Conservation (phyloP, 176 grass and related monocot genomes). For the Bromus sterilis region DNA sequence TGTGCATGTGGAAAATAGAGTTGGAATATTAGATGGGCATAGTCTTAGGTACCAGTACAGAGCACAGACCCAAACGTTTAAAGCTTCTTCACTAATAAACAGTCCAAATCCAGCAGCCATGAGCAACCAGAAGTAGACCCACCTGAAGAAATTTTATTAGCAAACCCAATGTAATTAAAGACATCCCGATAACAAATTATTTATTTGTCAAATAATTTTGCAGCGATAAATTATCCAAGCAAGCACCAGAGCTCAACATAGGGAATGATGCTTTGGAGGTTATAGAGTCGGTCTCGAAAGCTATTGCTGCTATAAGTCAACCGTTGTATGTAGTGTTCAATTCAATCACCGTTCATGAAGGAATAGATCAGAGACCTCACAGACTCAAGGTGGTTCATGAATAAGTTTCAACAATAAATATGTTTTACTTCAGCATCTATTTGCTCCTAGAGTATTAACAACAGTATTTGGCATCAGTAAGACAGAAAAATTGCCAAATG, state of each 20-base stretch:
- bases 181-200: background rate
- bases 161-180: background rate
- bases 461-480: background rate
- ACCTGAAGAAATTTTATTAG: conserved; percentile 42
- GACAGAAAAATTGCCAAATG: conserved; percentile 3
- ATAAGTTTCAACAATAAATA: background rate
- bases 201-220: background rate
- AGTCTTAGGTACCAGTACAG: conserved; percentile 53
- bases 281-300: background rate
- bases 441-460: background rate
- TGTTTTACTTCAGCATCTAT: background rate
- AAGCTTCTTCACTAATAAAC: conserved; percentile 84
- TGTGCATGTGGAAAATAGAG: background rate
- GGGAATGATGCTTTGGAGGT: background rate
- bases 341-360: background rate
- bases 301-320: background rate
- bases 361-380: background rate
- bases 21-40: conserved; percentile 22
- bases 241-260: background rate
- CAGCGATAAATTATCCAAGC: background rate
- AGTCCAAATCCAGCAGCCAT: conserved; percentile 87
- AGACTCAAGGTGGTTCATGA: background rate
- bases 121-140: conserved; percentile 93
- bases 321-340: background rate
- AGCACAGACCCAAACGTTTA: conserved; percentile 96